phyloP scores from a whole-genome alignment of 1,139 yeast genomes.

The Saccharomycopsis phalli region DNA sequence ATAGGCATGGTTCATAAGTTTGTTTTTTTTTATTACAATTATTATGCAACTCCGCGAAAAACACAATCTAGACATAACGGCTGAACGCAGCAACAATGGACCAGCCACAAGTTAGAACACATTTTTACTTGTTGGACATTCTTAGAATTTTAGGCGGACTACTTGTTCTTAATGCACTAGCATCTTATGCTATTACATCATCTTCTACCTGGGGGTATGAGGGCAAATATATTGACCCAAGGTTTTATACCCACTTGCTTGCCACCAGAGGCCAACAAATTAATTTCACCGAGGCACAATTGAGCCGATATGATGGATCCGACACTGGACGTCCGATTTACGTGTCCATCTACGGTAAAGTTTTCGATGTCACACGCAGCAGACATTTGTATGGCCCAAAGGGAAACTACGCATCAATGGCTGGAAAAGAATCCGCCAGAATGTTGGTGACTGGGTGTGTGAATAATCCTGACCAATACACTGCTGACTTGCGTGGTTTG shows the following conservation, averaged over 20 bases:
- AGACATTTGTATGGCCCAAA: slow-evolving; percentile 52
- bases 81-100: not conserved
- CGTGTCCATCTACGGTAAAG: slow-evolving; percentile 56
- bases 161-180: slow-evolving; percentile 37
- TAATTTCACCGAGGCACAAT: not conserved
- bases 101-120: not conserved
- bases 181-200: slow-evolving; percentile 45
- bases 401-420: slow-evolving; percentile 52
- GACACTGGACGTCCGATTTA: slow-evolving; percentile 46
- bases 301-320: slow-evolving; percentile 18
- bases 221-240: slow-evolving; percentile 35
- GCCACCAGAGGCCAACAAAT: no score
- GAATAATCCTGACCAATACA: slow-evolving; percentile 43
- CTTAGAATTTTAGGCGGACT: slow-evolving; percentile 41
- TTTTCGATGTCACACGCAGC: slow-evolving; percentile 60
- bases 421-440: slow-evolving; percentile 66
- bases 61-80: not conserved
- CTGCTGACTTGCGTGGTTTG: slow-evolving; percentile 63
- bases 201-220: slow-evolving; percentile 44
- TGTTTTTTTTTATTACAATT: no score
- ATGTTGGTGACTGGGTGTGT: slow-evolving; percentile 77
- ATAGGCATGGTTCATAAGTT: not conserved
- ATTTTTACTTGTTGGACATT: slow-evolving; percentile 31
- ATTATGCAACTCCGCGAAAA: no score
- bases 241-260: no score